phyloP scores from a whole-genome alignment of 2,329 filamentous ascomycete genomes.

The Fusarium clavum region DNA sequence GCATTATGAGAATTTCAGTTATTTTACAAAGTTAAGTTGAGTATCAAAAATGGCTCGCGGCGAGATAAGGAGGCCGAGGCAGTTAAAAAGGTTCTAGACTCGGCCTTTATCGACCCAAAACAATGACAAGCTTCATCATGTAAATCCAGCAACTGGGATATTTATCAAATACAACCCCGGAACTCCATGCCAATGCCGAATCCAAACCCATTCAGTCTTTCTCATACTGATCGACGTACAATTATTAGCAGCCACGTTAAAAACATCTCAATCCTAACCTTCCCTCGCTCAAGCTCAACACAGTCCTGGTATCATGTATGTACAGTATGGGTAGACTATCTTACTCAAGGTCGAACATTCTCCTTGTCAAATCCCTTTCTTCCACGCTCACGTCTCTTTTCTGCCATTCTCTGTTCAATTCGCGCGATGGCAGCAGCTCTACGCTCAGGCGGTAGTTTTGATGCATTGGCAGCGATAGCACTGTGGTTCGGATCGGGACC shows the following conservation, averaged over 20 bases:
- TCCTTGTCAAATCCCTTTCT: constrained; percentile 60
- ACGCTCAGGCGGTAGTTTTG: constrained; percentile 63
- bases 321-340: constrained; percentile 7
- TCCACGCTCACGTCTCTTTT: constrained; percentile 57
- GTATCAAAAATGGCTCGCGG: constrained; percentile 30
- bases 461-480: constrained; percentile 53
- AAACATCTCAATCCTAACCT: constrained; percentile 30
- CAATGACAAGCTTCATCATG: constrained; percentile 35
- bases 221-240: constrained; percentile 11
- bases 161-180: constrained; percentile 21
- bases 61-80: constrained; percentile 37
- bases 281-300: constrained; percentile 9
- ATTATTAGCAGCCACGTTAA: constrained; percentile 23
- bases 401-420: constrained; percentile 65
- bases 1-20: constrained; percentile 40
- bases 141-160: constrained; percentile 38
- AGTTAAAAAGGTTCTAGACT: constrained; percentile 13
- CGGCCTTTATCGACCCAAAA: constrained; percentile 29
- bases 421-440: constrained; percentile 66
- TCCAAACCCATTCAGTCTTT: constrained; percentile 4
- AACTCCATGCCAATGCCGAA: constrained; percentile 44
- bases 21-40: constrained; percentile 18
- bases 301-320: constrained; percentile 20
- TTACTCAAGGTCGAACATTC: constrained; percentile 58
- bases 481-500: constrained; percentile 51